Evolutionary conservation across 805 yeast genomes (phyloP).

Genomic region (Schwanniomyces sp.): DNA sequence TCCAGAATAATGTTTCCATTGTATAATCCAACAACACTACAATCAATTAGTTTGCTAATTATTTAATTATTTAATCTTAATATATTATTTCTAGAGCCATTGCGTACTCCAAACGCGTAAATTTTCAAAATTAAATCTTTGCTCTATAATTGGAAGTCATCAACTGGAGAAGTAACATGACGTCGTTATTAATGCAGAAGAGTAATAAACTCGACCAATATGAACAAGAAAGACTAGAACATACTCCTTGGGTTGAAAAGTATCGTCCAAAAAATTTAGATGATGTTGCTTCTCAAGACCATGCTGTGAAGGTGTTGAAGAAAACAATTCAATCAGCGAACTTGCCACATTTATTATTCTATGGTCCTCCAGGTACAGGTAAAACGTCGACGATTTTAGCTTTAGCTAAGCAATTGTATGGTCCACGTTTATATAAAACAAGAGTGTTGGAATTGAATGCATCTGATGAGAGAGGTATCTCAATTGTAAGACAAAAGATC

Average conservation of each 20-base stretch:
- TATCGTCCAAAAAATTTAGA: constrained; percentile 85
- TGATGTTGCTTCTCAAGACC: constrained; percentile 90
- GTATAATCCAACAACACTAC: neutral
- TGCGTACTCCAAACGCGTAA: neutral
- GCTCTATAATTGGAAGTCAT: neutral
- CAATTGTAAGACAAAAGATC: constrained; percentile 81
- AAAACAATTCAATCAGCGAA: constrained; percentile 78
- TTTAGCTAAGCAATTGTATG: constrained; percentile 75
- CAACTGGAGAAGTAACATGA: constrained; percentile 1
- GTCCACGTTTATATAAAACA: constrained; percentile 61
- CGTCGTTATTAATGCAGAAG: constrained; percentile 6
- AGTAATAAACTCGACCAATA: constrained; percentile 15
- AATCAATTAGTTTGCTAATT: neutral
- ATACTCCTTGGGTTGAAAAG: constrained; percentile 92
- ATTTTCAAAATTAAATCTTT: neutral
- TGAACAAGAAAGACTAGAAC: constrained; percentile 44
- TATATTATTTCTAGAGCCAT: neutral
- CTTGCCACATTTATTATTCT: constrained; percentile 87
- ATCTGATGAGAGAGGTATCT: constrained; percentile 88
- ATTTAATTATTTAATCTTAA: neutral
- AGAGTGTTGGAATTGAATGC: constrained; percentile 85
- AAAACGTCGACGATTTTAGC: constrained; percentile 88
- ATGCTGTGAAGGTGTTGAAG: constrained; percentile 80
- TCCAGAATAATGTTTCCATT: neutral
- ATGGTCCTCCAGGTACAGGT: constrained; percentile 95